A percentile compares a stretch with the other conserved stretches of the same genome.
Conservation (phyloP, 345 rosid species). For the Dipteronia sinensis region DNA sequence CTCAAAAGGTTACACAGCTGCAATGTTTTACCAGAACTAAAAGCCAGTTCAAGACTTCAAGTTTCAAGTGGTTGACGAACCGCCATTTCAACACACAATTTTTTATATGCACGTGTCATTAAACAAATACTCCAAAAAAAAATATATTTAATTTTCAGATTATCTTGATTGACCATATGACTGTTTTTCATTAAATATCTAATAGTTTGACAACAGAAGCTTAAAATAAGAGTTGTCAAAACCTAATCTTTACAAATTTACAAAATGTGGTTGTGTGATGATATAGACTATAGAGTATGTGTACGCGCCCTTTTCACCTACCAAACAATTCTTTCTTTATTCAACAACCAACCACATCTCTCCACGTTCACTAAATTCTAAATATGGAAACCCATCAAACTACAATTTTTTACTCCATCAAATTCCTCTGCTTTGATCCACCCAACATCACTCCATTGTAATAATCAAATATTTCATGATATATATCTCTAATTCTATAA, state of each 20-base stretch:
- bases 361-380: constrained; percentile 43
- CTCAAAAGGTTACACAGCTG: not conserved
- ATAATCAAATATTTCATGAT: not conserved
- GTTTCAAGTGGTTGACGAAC: not conserved
- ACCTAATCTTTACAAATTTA: not conserved
- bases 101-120: constrained; percentile 31
- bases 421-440: constrained; percentile 22
- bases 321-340: constrained; percentile 18
- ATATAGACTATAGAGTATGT: not conserved
- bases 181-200: not conserved
- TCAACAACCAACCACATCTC: not conserved
- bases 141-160: too few species aligned
- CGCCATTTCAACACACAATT: constrained; percentile 9
- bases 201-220: not conserved
- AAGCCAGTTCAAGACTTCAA: not conserved
- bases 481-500: not conserved
- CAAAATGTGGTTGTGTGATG: not conserved
- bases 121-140: not conserved
- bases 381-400: not conserved
- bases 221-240: not conserved
- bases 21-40: not conserved
- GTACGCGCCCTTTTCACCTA: constrained; percentile 40
- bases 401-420: constrained; percentile 17
- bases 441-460: not conserved
- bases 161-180: constrained; percentile 8